These are phyloP conservation scores for Chlamydomonas schloesseri DNA, from an alignment of 139 green algal species.

Conservation along the genomic window DNA sequence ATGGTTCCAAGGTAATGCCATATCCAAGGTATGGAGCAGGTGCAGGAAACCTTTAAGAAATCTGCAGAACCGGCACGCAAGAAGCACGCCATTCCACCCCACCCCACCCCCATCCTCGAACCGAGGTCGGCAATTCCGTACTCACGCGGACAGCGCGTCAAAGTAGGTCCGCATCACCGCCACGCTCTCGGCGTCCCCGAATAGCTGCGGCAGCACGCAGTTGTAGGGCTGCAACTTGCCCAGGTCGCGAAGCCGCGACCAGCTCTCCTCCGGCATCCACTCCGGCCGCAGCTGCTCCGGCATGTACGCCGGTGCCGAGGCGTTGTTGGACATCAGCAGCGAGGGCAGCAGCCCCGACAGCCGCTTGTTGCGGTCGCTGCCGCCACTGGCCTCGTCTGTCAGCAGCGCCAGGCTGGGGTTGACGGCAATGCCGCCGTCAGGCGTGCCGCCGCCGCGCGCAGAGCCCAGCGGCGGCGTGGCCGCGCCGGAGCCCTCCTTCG, in stretches of 20 bases:
- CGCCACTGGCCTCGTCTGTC: background rate
- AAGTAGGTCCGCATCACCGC: conserved; percentile 38
- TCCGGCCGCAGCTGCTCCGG: conserved; percentile 35
- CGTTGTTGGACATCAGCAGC: conserved; percentile 2
- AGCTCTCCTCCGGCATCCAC: conserved; percentile 52
- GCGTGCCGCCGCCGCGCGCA: too few species aligned
- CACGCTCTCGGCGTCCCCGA: background rate
- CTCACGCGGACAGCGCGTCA: conserved; percentile 13
- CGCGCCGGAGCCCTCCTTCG: too few species aligned
- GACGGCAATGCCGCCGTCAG: background rate
- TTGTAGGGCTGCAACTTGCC: conserved; percentile 63
- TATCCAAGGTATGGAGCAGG: too few species aligned
- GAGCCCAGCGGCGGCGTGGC: too few species aligned
- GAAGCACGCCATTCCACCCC: background rate
- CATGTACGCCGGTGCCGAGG: conserved; percentile 43
- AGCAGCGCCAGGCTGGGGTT: background rate
- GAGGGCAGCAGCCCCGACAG: conserved; percentile 23
- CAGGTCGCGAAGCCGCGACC: conserved; percentile 56
- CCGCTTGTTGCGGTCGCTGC: background rate
- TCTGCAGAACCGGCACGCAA: background rate
- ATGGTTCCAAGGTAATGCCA: too few species aligned
- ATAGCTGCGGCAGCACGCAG: conserved; percentile 48
- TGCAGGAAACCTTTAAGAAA: too few species aligned
- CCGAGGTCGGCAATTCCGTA: too few species aligned
- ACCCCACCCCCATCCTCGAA: background rate